phyloP scores from a whole-genome alignment of 83 land plant species.

The Picea engelmannii region DNA sequence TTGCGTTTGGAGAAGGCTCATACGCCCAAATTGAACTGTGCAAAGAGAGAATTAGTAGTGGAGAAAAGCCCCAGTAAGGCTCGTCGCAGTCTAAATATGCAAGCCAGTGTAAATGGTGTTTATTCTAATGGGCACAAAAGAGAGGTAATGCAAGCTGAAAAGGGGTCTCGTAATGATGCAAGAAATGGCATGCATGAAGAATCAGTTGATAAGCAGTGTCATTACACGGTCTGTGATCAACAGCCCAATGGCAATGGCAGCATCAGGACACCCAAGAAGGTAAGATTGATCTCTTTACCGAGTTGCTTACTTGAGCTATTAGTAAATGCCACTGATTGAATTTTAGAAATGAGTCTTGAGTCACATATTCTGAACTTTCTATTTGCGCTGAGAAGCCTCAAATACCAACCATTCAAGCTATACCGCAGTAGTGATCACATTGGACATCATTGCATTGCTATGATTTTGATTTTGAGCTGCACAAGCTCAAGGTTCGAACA shows the following conservation, averaged over 20 bases:
- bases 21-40: too few species aligned
- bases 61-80: background rate
- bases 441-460: background rate
- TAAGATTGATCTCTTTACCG: background rate
- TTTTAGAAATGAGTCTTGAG: background rate
- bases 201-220: too few species aligned
- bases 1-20: too few species aligned
- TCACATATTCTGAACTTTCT: background rate
- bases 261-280: slow-evolving; percentile 6
- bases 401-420: background rate
- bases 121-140: background rate
- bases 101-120: background rate
- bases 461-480: background rate
- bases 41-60: background rate
- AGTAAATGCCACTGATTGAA: background rate
- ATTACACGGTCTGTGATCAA: too few species aligned
- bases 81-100: slow-evolving; percentile 1
- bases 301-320: background rate
- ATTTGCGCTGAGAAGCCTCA: background rate
- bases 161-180: background rate
- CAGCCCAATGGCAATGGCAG: background rate
- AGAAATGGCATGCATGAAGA: background rate
- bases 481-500: too few species aligned
- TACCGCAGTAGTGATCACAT: background rate
- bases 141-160: background rate